These are phyloP conservation scores for Ganoderma meredithae DNA, from an alignment of 1,284 basidiomycete genomes.

Conservation along the genomic window DNA sequence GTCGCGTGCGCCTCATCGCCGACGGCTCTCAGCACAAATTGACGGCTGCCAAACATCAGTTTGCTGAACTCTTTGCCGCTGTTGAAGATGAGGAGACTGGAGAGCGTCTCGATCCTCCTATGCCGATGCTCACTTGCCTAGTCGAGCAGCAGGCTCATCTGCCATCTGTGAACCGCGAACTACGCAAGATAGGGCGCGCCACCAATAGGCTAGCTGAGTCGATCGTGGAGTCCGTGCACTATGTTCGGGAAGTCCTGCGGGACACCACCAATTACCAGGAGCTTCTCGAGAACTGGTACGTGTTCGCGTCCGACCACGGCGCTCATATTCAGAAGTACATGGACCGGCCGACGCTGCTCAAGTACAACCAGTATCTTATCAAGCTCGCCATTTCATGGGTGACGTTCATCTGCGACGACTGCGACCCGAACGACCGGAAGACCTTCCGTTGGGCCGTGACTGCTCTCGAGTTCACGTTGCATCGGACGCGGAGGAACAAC, in stretches of 20 bases:
- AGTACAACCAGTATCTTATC: conserved; percentile 86
- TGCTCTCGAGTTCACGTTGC: conserved; percentile 93
- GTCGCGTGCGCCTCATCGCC: conserved; percentile 85
- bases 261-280: conserved; percentile 80
- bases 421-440: conserved; percentile 94
- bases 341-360: conserved; percentile 74
- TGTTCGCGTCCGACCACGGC: conserved; percentile 96
- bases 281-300: conserved; percentile 94
- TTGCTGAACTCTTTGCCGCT: conserved; percentile 70
- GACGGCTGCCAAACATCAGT: conserved; percentile 80
- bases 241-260: conserved; percentile 76
- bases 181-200: conserved; percentile 90
- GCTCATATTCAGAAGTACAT: conserved; percentile 89
- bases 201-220: conserved; percentile 92
- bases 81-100: conserved; percentile 63
- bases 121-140: conserved; percentile 65
- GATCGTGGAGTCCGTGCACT: conserved; percentile 90
- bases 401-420: conserved; percentile 98
- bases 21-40: conserved; percentile 88
- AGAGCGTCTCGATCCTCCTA: conserved; percentile 51
- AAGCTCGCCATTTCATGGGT: conserved; percentile 96
- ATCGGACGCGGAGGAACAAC: conserved; percentile 88
- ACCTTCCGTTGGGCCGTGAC: conserved; percentile 99
- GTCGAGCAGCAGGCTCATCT: conserved; percentile 93
- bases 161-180: conserved; percentile 87